Base-by-base conservation (phyloP, 129 eudicot genomes). In the Centella asiatica region DNA sequence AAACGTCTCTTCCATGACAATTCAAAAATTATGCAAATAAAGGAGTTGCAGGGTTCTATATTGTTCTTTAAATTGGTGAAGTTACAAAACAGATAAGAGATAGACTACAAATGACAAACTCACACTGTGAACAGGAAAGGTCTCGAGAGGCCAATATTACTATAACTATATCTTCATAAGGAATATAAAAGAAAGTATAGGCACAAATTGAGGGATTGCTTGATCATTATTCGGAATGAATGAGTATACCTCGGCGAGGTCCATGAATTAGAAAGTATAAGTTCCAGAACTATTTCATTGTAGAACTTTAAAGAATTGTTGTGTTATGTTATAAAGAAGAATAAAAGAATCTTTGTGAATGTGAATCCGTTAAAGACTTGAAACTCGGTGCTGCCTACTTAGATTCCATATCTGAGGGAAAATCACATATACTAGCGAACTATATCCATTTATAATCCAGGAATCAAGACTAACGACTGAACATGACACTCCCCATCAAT, bases 1-100 rank as follows among this genome's bases (percentile, higher is more conserved):
- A 74, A 92, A 92, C 48, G 94, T 87, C 67, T 92, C 98, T 76
- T 92, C 98, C 98, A 92, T 92, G 57, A 56, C 69, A 62, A 36
- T 56, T 60, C 65, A 70, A 61, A 72, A 44, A 17, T 69, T 60
- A 50, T 47, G 52, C 68, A 51, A 66, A 20, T 53, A 55, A 18
- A 28, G 47, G 36, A 32, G 23, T 46, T 24, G 20, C 1, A 13
- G 13, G 11, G n/a, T n/a, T n/a, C n/a, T n/a, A n/a, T 26, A 23
- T 52, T 24, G 17, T 42, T 31, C 53, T 24, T 25, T 44, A n/a
- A n/a, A n/a, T n/a, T n/a, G n/a, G n/a, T n/a, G n/a, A n/a, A n/a
- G n/a, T n/a, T 13, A 18, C 62, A 36, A 62, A 19, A 48, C 59
- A 47, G 57, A 26, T 42, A 57, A 8, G 66, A 74, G 45, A 19